Evolutionary conservation across 305 asterid species (phyloP), one percentile per base, ranked within the genome.

Genomic region (Euphrasia arctica): DNA sequence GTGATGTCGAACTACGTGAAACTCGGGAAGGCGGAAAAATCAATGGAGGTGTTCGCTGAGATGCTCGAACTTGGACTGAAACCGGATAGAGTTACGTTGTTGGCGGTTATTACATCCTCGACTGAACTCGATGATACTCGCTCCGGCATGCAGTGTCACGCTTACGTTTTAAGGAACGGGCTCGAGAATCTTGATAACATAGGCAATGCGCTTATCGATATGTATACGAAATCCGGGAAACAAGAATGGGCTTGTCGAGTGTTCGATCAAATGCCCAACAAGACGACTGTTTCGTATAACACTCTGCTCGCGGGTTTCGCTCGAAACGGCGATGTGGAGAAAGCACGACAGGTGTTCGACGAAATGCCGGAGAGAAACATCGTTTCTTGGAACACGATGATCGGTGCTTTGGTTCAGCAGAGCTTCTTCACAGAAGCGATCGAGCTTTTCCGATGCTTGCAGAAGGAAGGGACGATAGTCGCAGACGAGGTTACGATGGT

Each of bases 361-460:
- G 71, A 70, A 9, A 84, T 81, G 82, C 85, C 81, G 1, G 90
- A 84, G 42, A 75, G 69, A 48, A 54, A 81, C 57, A 54, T 81
- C 3, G 83, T 81, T 9, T 77, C 87, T 8, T 84, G 90, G 90
- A 84, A 84, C 77, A 67, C 87, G 15, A 72, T 84, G 74, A 79
- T 84, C 27, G 67, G 72, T 60, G 80, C 76, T 54, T 70, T 84
- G 68, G 79, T 77, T 47, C 80, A 77, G 27, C 68, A 70, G 63
- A 75, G 81, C 73, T 64, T 70, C 45, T 84, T 81, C 60, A 48
- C 57, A 4, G 81, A 79, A 0, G 85, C 80, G 3, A 74, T 84
- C 60, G 77, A 72, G 31, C 67, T 84, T 31, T 79, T 81, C 60
- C 79, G 64, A 14, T 71, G 67, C 4, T 75, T 84, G 90, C 87